A percentile compares a stretch with the other conserved stretches of the same genome.
phyloP scores from a whole-genome alignment of 169 alveolate genomes.

The Sarcocystis neurona region DNA sequence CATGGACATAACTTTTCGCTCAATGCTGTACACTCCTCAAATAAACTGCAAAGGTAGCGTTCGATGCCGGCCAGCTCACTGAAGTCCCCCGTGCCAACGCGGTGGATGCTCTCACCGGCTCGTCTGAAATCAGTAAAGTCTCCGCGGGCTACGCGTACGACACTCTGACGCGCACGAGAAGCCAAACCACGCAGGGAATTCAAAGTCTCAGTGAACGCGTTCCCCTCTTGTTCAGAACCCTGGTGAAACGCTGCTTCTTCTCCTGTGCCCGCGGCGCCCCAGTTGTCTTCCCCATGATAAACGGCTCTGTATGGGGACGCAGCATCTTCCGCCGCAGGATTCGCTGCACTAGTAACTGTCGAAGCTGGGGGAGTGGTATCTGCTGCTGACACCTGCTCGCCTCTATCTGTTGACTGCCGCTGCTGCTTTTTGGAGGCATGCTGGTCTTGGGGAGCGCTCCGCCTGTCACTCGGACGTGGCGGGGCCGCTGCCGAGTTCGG shows the following conservation, averaged over 20 bases:
- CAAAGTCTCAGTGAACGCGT: background rate
- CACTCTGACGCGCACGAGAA: background rate
- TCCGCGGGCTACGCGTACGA: background rate
- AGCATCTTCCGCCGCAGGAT: too few relatives aligned
- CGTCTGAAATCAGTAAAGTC: background rate
- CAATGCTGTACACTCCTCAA: constrained; percentile 3
- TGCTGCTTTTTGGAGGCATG: too few relatives aligned
- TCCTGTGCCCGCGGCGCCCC: background rate
- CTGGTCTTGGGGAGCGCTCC: too few relatives aligned
- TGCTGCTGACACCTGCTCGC: too few relatives aligned
- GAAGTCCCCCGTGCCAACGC: background rate
- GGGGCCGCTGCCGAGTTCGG: too few relatives aligned
- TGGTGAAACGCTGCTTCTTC: background rate
- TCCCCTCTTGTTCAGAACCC: background rate
- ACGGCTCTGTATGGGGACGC: too few relatives aligned
- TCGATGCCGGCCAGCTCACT: background rate
- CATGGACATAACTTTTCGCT: constrained; percentile 37
- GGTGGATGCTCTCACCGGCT: background rate
- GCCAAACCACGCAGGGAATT: too few relatives aligned
- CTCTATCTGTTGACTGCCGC: too few relatives aligned
- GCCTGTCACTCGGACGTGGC: too few relatives aligned
- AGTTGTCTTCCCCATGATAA: background rate
- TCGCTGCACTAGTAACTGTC: too few relatives aligned
- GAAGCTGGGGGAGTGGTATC: too few relatives aligned
- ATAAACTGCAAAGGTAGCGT: constrained; percentile 1